Conservation (phyloP, 2,329 filamentous ascomycete species). For the Aspergillus japonicus region DNA sequence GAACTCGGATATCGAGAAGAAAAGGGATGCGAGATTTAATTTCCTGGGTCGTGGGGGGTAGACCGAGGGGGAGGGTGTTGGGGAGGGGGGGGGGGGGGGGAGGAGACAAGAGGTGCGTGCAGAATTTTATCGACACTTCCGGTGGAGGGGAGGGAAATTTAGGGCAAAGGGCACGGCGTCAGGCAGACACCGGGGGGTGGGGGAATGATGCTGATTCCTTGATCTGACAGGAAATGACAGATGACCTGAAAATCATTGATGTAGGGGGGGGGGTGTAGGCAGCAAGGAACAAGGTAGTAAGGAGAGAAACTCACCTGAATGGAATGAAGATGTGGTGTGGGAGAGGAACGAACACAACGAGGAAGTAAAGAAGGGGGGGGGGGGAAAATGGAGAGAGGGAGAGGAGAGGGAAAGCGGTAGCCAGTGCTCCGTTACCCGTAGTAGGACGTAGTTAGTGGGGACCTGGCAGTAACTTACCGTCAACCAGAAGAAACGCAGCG, state of each 20-base stretch:
- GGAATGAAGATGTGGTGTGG: neutral
- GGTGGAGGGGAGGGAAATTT: conserved; percentile 15
- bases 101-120: conserved; percentile 15
- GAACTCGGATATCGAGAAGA: neutral
- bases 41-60: conserved; percentile 2
- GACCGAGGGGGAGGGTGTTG: neutral
- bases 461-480: too few species aligned
- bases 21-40: conserved; percentile 20
- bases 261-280: neutral
- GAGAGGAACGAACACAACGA: conserved; percentile 6
- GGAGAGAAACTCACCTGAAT: neutral
- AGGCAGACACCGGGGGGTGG: conserved; percentile 16
- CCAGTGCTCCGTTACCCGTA: too few species aligned
- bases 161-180: conserved; percentile 27
- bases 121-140: conserved; percentile 20
- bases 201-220: neutral
- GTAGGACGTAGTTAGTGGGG: too few species aligned
- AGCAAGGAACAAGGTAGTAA: neutral
- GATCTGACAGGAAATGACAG: neutral
- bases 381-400: conserved; percentile 6
- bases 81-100: neutral
- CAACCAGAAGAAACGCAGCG: too few species aligned
- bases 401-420: neutral
- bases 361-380: neutral
- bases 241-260: neutral